phyloP scores from a whole-genome alignment of 768 basidiomycete genomes.

The Serendipita sp. region DNA sequence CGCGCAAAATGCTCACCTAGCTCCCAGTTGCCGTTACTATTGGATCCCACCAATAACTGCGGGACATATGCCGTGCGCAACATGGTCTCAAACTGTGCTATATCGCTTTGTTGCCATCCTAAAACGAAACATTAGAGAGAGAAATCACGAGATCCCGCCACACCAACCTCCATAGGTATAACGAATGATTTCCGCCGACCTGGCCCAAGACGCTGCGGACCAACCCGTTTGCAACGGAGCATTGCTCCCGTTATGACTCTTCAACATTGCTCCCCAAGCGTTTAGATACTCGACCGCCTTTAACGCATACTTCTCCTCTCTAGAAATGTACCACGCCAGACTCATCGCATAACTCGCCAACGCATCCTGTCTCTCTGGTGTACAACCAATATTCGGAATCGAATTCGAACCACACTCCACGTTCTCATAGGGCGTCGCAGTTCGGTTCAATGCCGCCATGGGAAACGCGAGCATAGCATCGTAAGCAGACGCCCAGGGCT shows the following conservation, averaged over 20 bases:
- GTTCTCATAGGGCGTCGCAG: background rate
- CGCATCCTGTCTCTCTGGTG: background rate
- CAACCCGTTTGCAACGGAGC: conserved; percentile 7
- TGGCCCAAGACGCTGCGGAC: background rate
- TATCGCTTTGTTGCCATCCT: background rate
- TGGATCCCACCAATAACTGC: background rate
- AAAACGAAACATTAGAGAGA: background rate
- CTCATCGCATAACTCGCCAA: background rate
- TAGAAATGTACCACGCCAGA: background rate
- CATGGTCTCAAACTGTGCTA: conserved; percentile 3
- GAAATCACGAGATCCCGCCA: background rate
- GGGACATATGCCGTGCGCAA: conserved; percentile 2
- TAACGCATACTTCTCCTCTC: background rate
- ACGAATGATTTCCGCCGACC: conserved; percentile 6
- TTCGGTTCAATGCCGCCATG: background rate
- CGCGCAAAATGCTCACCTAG: background rate
- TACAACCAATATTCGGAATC: conserved; percentile 4
- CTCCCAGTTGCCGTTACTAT: conserved; percentile 7
- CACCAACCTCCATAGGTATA: background rate
- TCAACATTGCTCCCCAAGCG: background rate
- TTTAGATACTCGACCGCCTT: conserved; percentile 4
- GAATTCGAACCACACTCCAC: conserved; percentile 6
- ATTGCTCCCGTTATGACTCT: conserved; percentile 1
- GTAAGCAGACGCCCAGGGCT: background rate
- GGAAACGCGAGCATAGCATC: background rate